Conservation (phyloP, 257 asterid genomes). For the Lithospermum erythrorhizon region DNA sequence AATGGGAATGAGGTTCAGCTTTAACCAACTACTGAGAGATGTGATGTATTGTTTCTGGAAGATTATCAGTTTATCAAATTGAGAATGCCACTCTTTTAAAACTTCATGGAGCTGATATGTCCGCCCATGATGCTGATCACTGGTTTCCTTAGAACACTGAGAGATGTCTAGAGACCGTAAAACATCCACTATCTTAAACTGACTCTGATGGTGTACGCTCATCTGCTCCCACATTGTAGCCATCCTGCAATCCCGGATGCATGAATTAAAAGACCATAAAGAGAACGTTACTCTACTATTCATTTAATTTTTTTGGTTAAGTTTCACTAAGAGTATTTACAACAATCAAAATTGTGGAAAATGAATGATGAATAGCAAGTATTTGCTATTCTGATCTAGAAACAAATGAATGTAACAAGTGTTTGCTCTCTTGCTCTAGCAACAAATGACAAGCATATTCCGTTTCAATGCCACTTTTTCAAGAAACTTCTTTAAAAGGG, state of each 20-base stretch:
- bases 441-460: no score
- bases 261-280: not conserved
- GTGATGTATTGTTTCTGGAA: constrained; percentile 62
- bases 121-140: constrained; percentile 76
- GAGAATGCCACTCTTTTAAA: constrained; percentile 64
- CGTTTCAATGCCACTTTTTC: not conserved
- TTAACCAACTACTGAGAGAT: constrained; percentile 65
- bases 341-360: not conserved
- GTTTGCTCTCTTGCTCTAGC: no score
- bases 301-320: not conserved
- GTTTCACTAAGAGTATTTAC: not conserved
- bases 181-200: constrained; percentile 49
- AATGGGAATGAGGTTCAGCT: constrained; percentile 68
- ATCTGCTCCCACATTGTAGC: constrained; percentile 90
- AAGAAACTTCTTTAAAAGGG: not conserved
- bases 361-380: not conserved
- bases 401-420: no score
- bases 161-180: constrained; percentile 47
- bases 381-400: not conserved
- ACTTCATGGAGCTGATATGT: constrained; percentile 71
- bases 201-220: constrained; percentile 52
- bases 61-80: constrained; percentile 56
- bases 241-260: constrained; percentile 43
- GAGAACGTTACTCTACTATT: not conserved
- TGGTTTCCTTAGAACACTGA: constrained; percentile 73